phyloP scores from a whole-genome alignment of 768 basidiomycete genomes.

The Naganishia vishniacii region DNA sequence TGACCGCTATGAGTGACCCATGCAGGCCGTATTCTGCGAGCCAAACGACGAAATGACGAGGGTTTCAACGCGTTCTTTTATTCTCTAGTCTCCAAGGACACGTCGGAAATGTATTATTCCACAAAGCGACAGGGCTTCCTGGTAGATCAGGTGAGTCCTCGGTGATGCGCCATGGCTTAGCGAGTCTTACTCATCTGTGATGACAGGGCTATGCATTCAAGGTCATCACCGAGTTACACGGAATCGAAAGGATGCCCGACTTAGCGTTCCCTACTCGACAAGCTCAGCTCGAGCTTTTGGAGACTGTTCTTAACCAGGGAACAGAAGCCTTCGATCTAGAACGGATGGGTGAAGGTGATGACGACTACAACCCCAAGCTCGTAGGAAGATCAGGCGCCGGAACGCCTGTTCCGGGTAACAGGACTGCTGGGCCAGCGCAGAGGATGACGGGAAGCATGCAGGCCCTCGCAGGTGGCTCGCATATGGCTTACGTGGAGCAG shows the following conservation, averaged over 20 bases:
- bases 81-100: slow-evolving; percentile 96
- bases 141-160: slow-evolving; percentile 66
- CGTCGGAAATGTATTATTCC: slow-evolving; percentile 99
- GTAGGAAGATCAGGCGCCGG: slow-evolving; percentile 23
- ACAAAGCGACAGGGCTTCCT: slow-evolving; percentile 98
- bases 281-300: slow-evolving; percentile 94
- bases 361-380: slow-evolving; percentile 36
- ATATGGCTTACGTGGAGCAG: slow-evolving; percentile 48
- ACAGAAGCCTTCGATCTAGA: slow-evolving; percentile 86
- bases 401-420: slow-evolving; percentile 31
- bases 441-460: slow-evolving; percentile 45
- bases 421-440: slow-evolving; percentile 33
- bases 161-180: background rate
- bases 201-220: slow-evolving; percentile 87
- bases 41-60: slow-evolving; percentile 95
- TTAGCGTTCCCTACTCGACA: slow-evolving; percentile 85
- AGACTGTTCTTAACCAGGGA: slow-evolving; percentile 81
- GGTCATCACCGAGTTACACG: slow-evolving; percentile 95
- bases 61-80: slow-evolving; percentile 99
- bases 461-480: slow-evolving; percentile 47
- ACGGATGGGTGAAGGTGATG: slow-evolving; percentile 63
- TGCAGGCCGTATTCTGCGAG: slow-evolving; percentile 85
- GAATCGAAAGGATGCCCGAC: slow-evolving; percentile 74
- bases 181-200: slow-evolving; percentile 6
- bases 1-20: slow-evolving; percentile 10